These are phyloP conservation scores for Globisporangium uncinulatum DNA, from an alignment of 352 stramenopile species.

Conservation along the genomic window DNA sequence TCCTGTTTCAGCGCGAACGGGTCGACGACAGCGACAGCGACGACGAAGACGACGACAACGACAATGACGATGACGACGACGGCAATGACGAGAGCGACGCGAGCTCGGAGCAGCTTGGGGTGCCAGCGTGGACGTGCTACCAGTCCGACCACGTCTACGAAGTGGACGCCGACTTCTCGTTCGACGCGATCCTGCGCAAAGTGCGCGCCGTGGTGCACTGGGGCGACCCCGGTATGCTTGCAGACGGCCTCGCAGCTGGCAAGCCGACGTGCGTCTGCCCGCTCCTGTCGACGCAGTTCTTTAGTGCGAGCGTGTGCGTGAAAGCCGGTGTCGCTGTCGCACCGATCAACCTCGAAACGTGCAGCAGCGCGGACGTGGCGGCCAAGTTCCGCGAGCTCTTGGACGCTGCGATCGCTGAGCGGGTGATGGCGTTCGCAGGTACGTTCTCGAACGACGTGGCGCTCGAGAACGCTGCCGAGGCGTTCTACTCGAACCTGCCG, in stretches of 20 bases:
- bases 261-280: conserved; percentile 84
- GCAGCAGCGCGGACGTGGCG: conserved; percentile 57
- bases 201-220: conserved; percentile 73
- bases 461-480: conserved; percentile 50
- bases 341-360: conserved; percentile 41
- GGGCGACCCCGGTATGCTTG: conserved; percentile 61
- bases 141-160: conserved; percentile 20
- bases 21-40: conserved; percentile 2
- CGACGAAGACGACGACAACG: too few species aligned
- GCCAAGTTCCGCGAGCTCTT: conserved; percentile 52
- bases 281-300: conserved; percentile 84
- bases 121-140: conserved; percentile 17
- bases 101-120: conserved; percentile 16
- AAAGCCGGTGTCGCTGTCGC: conserved; percentile 56
- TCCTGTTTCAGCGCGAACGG: conserved; percentile 43
- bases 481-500: conserved; percentile 73
- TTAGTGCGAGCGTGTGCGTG: conserved; percentile 69
- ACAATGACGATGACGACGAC: too few species aligned
- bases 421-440: conserved; percentile 26
- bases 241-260: conserved; percentile 66
- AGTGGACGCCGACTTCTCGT: conserved; percentile 28
- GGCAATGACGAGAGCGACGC: too few species aligned
- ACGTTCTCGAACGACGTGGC: conserved; percentile 56
- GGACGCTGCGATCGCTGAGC: conserved; percentile 26
- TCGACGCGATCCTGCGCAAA: conserved; percentile 76